A percentile compares a stretch with the other conserved stretches of the same genome.
These are phyloP conservation scores for Psidium friedrichsthalianum DNA, from an alignment of 345 rosid genomes.

Conservation along the genomic window DNA sequence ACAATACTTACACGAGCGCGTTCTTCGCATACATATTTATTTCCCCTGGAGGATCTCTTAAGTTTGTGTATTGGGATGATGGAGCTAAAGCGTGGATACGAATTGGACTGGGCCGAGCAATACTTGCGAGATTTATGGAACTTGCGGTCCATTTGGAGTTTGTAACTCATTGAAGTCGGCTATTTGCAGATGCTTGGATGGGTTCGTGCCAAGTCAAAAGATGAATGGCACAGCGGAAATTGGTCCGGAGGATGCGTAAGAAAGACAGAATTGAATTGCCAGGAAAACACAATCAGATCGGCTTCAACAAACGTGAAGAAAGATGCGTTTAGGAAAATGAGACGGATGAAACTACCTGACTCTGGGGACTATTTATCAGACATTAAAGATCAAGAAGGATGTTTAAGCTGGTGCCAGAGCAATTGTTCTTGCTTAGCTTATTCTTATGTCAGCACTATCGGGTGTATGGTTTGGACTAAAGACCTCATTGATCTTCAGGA, in stretches of 20 bases:
- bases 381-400: background rate
- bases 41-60: constrained; percentile 4
- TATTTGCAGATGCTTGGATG: constrained; percentile 13
- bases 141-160: constrained; percentile 15
- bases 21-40: too few relatives aligned
- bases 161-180: constrained; percentile 1
- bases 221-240: constrained; percentile 4
- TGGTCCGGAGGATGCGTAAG: constrained; percentile 13
- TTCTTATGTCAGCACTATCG: background rate
- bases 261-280: too few relatives aligned
- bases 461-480: constrained; percentile 1
- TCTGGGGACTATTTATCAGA: background rate
- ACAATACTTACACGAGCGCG: too few relatives aligned
- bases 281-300: too few relatives aligned
- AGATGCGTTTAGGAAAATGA: too few relatives aligned
- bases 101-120: constrained; percentile 1
- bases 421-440: constrained; percentile 7
- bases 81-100: background rate
- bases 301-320: too few relatives aligned
- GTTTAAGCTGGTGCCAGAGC: constrained; percentile 9
- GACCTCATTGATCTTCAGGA: background rate
- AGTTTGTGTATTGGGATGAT: constrained; percentile 3
- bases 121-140: constrained; percentile 10
- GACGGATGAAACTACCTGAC: background rate
- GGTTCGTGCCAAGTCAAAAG: constrained; percentile 12